These are phyloP conservation scores for Boletus vinaceobasis DNA, from an alignment of 768 basidiomycete species.

Conservation along the genomic window DNA sequence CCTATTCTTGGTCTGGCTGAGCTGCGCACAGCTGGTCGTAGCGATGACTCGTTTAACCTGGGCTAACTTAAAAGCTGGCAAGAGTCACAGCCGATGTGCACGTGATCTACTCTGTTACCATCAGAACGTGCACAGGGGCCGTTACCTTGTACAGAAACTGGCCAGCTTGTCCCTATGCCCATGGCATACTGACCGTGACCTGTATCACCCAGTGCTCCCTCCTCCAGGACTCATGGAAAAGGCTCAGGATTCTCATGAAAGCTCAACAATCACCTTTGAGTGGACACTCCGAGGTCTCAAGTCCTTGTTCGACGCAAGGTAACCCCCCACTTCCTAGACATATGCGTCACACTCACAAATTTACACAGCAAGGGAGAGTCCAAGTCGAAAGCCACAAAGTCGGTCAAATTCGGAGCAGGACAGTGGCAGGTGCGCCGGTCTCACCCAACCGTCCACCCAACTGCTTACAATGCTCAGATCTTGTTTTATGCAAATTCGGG, in stretches of 20 bases:
- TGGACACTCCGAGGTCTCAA: conserved; percentile 75
- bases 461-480: conserved; percentile 42
- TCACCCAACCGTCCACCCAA: not conserved
- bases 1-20: not conserved
- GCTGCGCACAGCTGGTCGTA: too few species aligned
- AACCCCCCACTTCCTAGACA: not conserved
- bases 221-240: conserved; percentile 26
- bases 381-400: conserved; percentile 77
- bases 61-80: too few species aligned
- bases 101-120: not conserved
- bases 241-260: conserved; percentile 45
- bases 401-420: conserved; percentile 71
- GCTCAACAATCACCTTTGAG: conserved; percentile 60
- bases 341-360: not conserved
- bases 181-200: not conserved
- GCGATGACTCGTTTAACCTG: too few species aligned
- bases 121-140: not conserved
- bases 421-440: conserved; percentile 57
- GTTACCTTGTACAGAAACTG: not conserved
- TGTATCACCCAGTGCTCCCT: not conserved
- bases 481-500: conserved; percentile 85
- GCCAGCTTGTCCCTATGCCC: not conserved
- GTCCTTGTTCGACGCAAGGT: conserved; percentile 70
- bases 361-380: conserved; percentile 58
- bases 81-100: not conserved